Evolutionary conservation across 2,329 filamentous ascomycete genomes (phyloP).

Genomic region (Nannizziopsis barbatae): DNA sequence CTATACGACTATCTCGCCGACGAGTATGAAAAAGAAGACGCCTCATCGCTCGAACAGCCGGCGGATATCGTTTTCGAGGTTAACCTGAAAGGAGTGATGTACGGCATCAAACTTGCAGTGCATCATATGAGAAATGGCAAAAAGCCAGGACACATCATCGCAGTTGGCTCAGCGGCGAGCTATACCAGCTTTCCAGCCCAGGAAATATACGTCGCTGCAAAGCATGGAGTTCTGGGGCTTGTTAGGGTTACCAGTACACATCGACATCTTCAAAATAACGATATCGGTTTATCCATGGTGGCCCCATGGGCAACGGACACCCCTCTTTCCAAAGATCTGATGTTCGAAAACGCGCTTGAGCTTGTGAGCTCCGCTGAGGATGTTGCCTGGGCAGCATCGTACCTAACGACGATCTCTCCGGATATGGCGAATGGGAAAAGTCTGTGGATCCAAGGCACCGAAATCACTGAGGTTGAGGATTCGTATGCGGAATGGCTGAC

Average conservation of each 20-base stretch:
- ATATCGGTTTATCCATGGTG: slow-evolving; percentile 1
- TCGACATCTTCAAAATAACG: background rate
- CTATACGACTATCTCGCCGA: slow-evolving; percentile 4
- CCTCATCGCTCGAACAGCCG: background rate
- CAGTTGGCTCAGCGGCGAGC: background rate
- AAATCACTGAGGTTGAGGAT: slow-evolving; percentile 5
- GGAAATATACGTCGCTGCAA: slow-evolving; percentile 3
- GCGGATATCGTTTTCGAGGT: slow-evolving; percentile 1
- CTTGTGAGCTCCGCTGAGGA: background rate
- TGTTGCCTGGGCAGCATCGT: slow-evolving; percentile 4
- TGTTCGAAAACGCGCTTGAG: background rate
- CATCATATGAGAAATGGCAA: background rate
- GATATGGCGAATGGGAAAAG: slow-evolving; percentile 5
- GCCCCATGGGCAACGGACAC: slow-evolving; percentile 3
- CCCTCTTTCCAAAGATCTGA: background rate
- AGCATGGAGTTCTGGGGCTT: slow-evolving; percentile 1
- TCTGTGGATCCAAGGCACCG: background rate
- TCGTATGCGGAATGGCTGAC: background rate
- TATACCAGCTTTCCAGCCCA: slow-evolving; percentile 1
- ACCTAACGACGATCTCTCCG: background rate
- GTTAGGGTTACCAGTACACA: background rate
- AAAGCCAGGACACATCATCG: background rate
- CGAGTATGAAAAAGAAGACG: slow-evolving; percentile 1
- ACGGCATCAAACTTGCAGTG: slow-evolving; percentile 2
- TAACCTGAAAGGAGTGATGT: slow-evolving; percentile 5